These are phyloP conservation scores for Chlamydomonas sp. DNA, from an alignment of 139 green algal species.

Conservation along the genomic window DNA sequence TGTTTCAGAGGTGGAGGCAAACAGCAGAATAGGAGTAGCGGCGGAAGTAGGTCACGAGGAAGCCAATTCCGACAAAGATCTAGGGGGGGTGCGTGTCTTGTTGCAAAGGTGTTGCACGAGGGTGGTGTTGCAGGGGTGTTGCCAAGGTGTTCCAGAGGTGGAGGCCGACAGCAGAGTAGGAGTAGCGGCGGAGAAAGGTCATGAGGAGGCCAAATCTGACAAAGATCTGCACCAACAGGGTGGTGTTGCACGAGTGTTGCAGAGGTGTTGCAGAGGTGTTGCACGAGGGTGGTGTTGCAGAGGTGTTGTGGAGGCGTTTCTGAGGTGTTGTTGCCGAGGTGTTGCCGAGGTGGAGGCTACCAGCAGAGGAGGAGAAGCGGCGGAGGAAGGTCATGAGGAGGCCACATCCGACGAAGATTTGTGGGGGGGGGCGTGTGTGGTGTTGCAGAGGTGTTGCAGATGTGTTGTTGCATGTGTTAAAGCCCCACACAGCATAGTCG, in stretches of 20 bases:
- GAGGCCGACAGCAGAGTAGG: conserved; percentile 41
- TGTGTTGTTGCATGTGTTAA: no score
- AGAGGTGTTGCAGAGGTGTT: neutral
- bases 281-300: no score
- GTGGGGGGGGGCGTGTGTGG: neutral
- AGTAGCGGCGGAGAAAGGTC: conserved; percentile 56
- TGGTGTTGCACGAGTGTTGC: no score
- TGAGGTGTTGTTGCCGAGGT: no score
- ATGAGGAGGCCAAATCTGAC: conserved; percentile 60
- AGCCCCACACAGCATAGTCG: conserved; percentile 41
- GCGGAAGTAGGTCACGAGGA: conserved; percentile 60
- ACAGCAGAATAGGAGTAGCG: conserved; percentile 48
- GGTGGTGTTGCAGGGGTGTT: neutral
- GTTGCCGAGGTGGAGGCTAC: no score
- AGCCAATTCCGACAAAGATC: conserved; percentile 52
- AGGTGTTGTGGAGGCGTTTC: no score
- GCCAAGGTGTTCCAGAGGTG: no score
- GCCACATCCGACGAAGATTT: conserved; percentile 48
- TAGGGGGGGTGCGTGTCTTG: neutral
- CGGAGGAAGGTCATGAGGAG: conserved; percentile 63
- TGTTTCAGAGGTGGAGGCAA: conserved; percentile 56
- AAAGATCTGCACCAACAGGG: conserved; percentile 19
- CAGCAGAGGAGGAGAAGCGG: conserved; percentile 42
- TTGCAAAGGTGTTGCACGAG: no score
- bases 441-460: no score